A percentile compares a stretch with the other conserved stretches of the same genome.
These are phyloP conservation scores for Chimonanthus praecox DNA, from an alignment of 164 flowering plant genomes.

Conservation along the genomic window DNA sequence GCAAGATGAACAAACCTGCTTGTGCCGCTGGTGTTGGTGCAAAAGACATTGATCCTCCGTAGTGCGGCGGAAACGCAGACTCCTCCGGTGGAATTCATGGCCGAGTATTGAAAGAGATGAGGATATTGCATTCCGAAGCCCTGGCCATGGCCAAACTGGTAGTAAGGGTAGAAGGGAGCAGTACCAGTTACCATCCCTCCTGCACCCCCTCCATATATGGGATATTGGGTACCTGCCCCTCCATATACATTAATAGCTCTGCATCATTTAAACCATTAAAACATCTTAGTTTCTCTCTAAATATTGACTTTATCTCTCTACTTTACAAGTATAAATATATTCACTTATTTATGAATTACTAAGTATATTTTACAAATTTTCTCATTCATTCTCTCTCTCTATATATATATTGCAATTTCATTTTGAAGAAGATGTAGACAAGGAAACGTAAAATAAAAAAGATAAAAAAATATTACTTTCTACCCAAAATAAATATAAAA, in stretches of 20 bases:
- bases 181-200: conserved; percentile 43
- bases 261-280: conserved; percentile 3
- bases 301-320: too few species aligned
- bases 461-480: too few species aligned
- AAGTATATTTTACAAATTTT: too few species aligned
- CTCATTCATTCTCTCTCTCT: too few species aligned
- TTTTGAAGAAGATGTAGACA: too few species aligned
- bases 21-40: conserved; percentile 59
- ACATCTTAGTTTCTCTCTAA: background rate
- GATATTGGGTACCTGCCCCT: conserved; percentile 61
- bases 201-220: conserved; percentile 68
- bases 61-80: conserved; percentile 39
- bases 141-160: conserved; percentile 46
- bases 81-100: conserved; percentile 36
- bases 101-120: conserved; percentile 12
- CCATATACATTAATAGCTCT: conserved; percentile 82
- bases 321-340: too few species aligned
- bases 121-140: conserved; percentile 52
- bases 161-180: conserved; percentile 55
- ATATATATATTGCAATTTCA: too few species aligned
- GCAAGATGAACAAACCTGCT: conserved; percentile 43
- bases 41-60: conserved; percentile 67
- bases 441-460: too few species aligned
- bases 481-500: too few species aligned
- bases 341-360: too few species aligned